Base-by-base conservation (phyloP, 164 flowering plant species). In the Annona squamosa region DNA sequence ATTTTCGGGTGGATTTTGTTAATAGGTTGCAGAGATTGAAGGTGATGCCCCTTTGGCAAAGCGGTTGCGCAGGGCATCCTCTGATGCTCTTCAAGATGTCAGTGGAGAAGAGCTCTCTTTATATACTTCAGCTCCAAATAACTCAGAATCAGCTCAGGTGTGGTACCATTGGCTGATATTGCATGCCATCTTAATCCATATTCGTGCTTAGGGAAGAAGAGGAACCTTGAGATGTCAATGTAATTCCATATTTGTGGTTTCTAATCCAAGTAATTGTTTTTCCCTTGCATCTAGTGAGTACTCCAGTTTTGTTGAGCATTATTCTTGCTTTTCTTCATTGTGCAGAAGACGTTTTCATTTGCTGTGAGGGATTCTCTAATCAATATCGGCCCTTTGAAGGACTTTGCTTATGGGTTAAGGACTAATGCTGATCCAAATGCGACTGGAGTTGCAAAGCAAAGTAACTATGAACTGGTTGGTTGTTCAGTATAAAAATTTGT, bases 351-450 rank as follows among this genome's bases (percentile, higher is more conserved):
- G 41, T 96, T 96, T 76, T 88, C 96, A 48, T 96, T 93, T 82
- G 79, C 97, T 10, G 99, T 96, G 79, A 84, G 99, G 79, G 99
- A 96, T 84, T 93, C 99, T 19, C 81, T 96, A 80, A 81, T 86
- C 67, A 96, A 96, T 78, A 80, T 96, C 77, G 99, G 99, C 59
- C 99, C 99, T 64, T 52, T 96, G 82, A 96, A 93, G 76, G 99
- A 96, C 81, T 93, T 96, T 77, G 79, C 99, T 3, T 87, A 96
- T 81, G 97, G 99, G 74, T 81, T 93, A 64, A 88, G 99, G 84
- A 84, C 85, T 19, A 93, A 92, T 89, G 97, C 97, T 68, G 97
- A 96, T 77, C 86, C 86, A 56, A 91, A 87, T 88, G 98, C 97
- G 45, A 81, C 86, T 61, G 98, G 98, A 72, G 77, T 86, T 83